Percentiles rank a stretch among this genome's conserved stretches.
Conservation (phyloP, 2,329 filamentous ascomycete genomes). For the Penicillium palitans region DNA sequence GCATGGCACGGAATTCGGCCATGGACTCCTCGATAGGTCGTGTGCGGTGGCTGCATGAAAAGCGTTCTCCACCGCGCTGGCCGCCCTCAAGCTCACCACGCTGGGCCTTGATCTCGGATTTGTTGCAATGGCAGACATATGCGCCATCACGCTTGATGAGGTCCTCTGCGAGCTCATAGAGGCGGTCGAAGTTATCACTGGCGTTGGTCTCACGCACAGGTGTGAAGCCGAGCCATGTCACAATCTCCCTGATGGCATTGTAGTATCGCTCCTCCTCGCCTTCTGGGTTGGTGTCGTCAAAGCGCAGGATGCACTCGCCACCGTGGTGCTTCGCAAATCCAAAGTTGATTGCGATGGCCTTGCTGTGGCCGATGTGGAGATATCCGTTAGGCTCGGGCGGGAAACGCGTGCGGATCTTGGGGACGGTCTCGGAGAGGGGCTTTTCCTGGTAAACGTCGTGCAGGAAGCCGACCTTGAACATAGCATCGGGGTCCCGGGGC, state of each 20-base stretch:
- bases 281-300: conserved; percentile 94
- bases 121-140: conserved; percentile 82
- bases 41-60: conserved; percentile 76
- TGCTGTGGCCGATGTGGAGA: conserved; percentile 89
- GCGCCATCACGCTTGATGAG: conserved; percentile 69
- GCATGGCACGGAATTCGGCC: conserved; percentile 83
- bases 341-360: conserved; percentile 95
- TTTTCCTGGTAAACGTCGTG: conserved; percentile 69
- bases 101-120: conserved; percentile 81
- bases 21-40: conserved; percentile 75
- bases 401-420: conserved; percentile 64
- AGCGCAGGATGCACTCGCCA: conserved; percentile 74
- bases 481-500: conserved; percentile 56
- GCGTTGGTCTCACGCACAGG: conserved; percentile 80
- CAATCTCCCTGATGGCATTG: conserved; percentile 81
- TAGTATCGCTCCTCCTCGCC: conserved; percentile 91
- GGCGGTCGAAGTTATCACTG: conserved; percentile 82
- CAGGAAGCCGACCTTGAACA: conserved; percentile 80
- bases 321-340: conserved; percentile 85
- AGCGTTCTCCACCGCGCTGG: conserved; percentile 63
- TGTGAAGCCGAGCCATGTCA: conserved; percentile 80
- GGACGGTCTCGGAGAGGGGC: conserved; percentile 44
- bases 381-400: conserved; percentile 91
- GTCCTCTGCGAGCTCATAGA: conserved; percentile 87
- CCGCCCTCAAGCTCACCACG: conserved; percentile 73